Percentiles rank a stretch among this genome's conserved stretches.
These are phyloP conservation scores for Plasmodium vivax DNA, from an alignment of 169 alveolate genomes.

Conservation along the genomic window DNA sequence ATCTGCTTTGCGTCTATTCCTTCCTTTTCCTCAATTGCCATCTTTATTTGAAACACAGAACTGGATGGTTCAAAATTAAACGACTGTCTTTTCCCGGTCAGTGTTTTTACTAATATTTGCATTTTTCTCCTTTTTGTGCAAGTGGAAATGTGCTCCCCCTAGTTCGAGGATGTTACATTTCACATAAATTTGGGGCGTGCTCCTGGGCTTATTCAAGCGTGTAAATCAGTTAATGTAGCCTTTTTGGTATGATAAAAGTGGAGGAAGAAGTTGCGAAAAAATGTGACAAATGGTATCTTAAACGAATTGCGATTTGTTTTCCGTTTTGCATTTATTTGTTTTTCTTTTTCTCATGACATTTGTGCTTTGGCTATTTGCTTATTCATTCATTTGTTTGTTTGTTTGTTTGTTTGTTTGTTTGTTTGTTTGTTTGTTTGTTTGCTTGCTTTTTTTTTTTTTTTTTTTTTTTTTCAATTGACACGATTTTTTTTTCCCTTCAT, in stretches of 20 bases:
- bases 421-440: no score
- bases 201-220: not conserved
- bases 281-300: not conserved
- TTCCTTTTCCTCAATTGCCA: constrained; percentile 95
- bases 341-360: not conserved
- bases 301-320: not conserved
- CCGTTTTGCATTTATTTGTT: not conserved
- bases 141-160: not conserved
- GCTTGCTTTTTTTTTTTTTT: no score
- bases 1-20: constrained; percentile 90
- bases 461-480: not conserved
- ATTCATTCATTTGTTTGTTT: no score
- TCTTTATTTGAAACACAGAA: constrained; percentile 93
- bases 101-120: constrained; percentile 93
- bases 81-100: constrained; percentile 94
- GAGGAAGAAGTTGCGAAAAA: not conserved
- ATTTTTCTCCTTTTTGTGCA: constrained; percentile 73
- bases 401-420: no score
- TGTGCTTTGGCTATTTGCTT: not conserved
- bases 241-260: not conserved
- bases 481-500: not conserved
- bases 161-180: constrained; percentile 41
- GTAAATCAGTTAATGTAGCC: not conserved
- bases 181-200: not conserved
- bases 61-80: constrained; percentile 96